phyloP scores from a whole-genome alignment of 345 rosid genomes.

The Aquilaria malaccensis region DNA sequence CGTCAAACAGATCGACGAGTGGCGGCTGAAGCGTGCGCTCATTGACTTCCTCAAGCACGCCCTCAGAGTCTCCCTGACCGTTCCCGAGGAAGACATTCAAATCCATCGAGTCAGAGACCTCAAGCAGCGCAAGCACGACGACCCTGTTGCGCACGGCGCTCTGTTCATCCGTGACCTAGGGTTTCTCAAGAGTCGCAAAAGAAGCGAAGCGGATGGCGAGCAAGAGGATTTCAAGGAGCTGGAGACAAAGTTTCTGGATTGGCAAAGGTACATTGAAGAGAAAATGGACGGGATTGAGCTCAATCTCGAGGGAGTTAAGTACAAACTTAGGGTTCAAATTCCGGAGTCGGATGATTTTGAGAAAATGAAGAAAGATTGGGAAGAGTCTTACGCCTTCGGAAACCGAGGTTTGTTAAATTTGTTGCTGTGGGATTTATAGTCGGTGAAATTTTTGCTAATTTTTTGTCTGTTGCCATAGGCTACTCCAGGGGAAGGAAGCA shows the following conservation, averaged over 20 bases:
- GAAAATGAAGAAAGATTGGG: constrained; percentile 71
- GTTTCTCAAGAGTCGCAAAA: constrained; percentile 40
- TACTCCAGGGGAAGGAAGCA: constrained; percentile 49
- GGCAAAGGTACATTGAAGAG: constrained; percentile 57
- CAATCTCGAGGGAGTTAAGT: constrained; percentile 73
- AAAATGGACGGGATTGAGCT: constrained; percentile 88
- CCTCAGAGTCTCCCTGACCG: constrained; percentile 35
- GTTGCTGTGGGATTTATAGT: neutral
- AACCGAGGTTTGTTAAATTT: constrained; percentile 28
- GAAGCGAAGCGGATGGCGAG: constrained; percentile 18
- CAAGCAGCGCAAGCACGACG: constrained; percentile 86
- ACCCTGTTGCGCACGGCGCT: constrained; percentile 67
- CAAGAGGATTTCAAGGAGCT: constrained; percentile 32
- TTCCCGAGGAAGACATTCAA: constrained; percentile 62
- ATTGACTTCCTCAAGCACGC: constrained; percentile 58
- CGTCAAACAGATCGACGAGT: constrained; percentile 72
- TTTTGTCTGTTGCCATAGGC: constrained; percentile 27
- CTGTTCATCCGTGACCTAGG: constrained; percentile 71
- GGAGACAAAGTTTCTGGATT: constrained; percentile 75
- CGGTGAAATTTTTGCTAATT: neutral
- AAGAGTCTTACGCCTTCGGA: constrained; percentile 61
- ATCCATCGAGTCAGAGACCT: constrained; percentile 62
- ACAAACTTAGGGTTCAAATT: constrained; percentile 42
- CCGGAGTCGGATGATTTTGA: constrained; percentile 69
- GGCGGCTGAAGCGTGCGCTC: constrained; percentile 79